phyloP scores from a whole-genome alignment of 1,284 basidiomycete genomes.

The Marasmius sp. region DNA sequence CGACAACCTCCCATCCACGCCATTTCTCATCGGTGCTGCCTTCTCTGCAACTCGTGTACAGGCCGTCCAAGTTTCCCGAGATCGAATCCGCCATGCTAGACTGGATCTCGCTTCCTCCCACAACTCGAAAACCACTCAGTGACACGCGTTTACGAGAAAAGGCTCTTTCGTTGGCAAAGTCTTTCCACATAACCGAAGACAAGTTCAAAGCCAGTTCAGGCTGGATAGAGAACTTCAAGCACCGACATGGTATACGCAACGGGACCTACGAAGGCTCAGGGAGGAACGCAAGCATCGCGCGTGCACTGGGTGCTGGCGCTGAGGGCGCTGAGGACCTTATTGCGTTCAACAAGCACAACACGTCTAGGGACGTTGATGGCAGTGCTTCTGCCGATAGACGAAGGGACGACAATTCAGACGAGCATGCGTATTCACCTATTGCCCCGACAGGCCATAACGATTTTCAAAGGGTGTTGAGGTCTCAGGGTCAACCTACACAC shows the following conservation, averaged over 20 bases:
- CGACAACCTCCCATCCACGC: background rate
- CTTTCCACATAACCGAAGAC: slow-evolving; percentile 58
- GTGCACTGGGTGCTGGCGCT: slow-evolving; percentile 24
- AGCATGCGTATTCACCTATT: background rate
- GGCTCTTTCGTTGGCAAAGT: slow-evolving; percentile 68
- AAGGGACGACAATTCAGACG: background rate
- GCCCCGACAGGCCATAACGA: background rate
- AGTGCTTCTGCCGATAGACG: background rate
- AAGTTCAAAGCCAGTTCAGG: slow-evolving; percentile 89
- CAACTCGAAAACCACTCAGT: slow-evolving; percentile 49
- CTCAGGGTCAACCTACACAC: background rate
- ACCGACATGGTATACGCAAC: slow-evolving; percentile 70
- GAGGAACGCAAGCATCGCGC: slow-evolving; percentile 26
- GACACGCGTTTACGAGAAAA: slow-evolving; percentile 73
- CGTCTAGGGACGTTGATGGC: background rate
- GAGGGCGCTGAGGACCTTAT: background rate
- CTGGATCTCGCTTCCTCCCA: slow-evolving; percentile 55
- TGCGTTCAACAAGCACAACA: background rate
- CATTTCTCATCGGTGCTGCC: background rate
- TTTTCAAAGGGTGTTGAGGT: background rate
- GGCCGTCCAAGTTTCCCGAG: slow-evolving; percentile 76
- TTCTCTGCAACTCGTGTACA: slow-evolving; percentile 23
- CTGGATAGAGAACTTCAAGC: slow-evolving; percentile 92
- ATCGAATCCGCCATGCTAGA: slow-evolving; percentile 65
- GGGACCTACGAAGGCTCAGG: slow-evolving; percentile 56